Evolutionary conservation across 2,329 filamentous ascomycete species (phyloP), one percentile per base, ranked within the genome.

Genomic region (Cladophialophora yegresii): DNA sequence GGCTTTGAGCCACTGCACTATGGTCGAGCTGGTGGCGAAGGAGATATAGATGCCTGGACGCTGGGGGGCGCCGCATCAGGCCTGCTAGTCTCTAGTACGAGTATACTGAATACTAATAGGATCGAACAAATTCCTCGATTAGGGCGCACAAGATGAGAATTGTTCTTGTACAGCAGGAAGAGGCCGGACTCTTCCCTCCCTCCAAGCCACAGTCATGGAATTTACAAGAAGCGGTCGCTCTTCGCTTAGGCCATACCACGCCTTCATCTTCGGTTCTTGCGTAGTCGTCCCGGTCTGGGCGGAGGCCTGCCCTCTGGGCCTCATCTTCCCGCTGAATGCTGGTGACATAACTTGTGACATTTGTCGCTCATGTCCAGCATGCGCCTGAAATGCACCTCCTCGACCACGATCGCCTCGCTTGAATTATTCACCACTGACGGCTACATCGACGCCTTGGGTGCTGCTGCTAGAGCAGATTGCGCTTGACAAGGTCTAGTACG

Each of bases 361-460:
- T 51, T 51, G 26, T 51, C 26, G 26, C 47, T 51, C 47, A 51
- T 51, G 47, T 28, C 26, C 22, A 51, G 47, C 47, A 51, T 20
- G 10, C 47, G 20, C 26, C 26, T 16, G 47, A 51, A 51, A 51
- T 51, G 47, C 3, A 10, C 26, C 47, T 51, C 26, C 47, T 23
- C 26, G 47, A 51, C 47, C 20, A 51, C 47, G 47, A 51, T 28
- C 20, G 47, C 12, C 22, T 23, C 22, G 22, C 13, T 51, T 5
- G 47, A 10, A 9, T 51, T 20, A 20, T 51, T 51, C 26, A 51
- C 47, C 20, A 51, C 47, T 51, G 26, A 23, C 10, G 47, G 47
- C 47, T 51, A 51, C 8, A 13, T 51, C 22, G 47, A 51, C 20
- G 16, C 16, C 22, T 28, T 51, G 10, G 47, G 47, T 23, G 22